A percentile compares a stretch with the other conserved stretches of the same genome.
phyloP scores from a whole-genome alignment of 179 eudicot species.

The Silene noctiflora region DNA sequence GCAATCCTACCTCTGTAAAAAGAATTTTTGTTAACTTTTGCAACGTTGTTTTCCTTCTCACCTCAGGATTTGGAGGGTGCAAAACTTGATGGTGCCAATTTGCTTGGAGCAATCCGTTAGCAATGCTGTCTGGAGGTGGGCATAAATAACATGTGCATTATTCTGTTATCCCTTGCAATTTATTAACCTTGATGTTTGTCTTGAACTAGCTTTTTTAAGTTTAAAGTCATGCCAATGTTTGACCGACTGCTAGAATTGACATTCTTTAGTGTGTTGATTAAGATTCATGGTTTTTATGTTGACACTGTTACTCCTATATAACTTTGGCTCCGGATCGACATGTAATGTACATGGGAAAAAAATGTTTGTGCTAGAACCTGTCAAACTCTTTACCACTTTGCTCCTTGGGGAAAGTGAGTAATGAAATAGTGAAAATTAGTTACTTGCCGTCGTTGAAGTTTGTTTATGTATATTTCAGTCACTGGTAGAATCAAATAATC shows the following conservation, averaged over 20 bases:
- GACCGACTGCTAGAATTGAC: neutral
- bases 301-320: neutral
- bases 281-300: neutral
- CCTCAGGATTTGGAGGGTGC: slow-evolving; percentile 75
- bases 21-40: neutral
- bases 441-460: too few species aligned
- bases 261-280: neutral
- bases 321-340: neutral
- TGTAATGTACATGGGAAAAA: neutral
- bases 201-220: neutral
- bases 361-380: neutral
- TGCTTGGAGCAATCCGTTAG: slow-evolving; percentile 81
- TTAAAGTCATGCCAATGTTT: neutral
- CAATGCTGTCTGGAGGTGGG: slow-evolving; percentile 6
- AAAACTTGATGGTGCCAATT: slow-evolving; percentile 77
- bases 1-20: neutral
- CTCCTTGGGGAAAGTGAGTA: neutral
- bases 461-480: too few species aligned
- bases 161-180: neutral
- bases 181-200: neutral
- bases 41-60: slow-evolving; percentile 2
- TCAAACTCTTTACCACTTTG: neutral
- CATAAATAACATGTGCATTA: neutral
- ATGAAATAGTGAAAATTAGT: too few species aligned
- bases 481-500: too few species aligned